Conservation (phyloP, 2,329 filamentous ascomycete genomes). For the Ophiostoma australiae region DNA sequence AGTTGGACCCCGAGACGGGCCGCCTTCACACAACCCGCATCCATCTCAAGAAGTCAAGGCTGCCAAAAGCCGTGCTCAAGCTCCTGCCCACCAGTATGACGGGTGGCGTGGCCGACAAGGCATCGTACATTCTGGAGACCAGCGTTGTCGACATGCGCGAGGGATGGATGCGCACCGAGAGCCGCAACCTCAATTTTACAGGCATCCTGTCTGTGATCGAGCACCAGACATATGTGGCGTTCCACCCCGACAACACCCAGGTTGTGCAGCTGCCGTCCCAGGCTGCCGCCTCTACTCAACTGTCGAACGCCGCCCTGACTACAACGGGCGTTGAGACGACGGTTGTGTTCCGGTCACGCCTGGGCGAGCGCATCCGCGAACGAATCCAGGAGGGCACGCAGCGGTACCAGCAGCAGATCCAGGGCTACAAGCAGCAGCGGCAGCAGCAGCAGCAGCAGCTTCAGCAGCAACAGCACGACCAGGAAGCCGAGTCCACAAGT, state of each 20-base stretch:
- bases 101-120: constrained; percentile 61
- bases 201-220: constrained; percentile 75
- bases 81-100: constrained; percentile 66
- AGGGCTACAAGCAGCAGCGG: constrained; percentile 25
- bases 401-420: constrained; percentile 30
- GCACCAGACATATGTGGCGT: constrained; percentile 61
- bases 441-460: constrained; percentile 25
- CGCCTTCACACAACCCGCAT: constrained; percentile 73
- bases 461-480: constrained; percentile 27
- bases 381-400: constrained; percentile 43
- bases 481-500: not conserved
- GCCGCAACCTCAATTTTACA: constrained; percentile 75
- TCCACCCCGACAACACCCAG: constrained; percentile 17
- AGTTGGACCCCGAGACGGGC: constrained; percentile 67
- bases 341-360: constrained; percentile 65
- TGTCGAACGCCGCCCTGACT: constrained; percentile 26
- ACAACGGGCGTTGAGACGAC: constrained; percentile 67
- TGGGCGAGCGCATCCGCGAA: constrained; percentile 60
- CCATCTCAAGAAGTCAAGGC: constrained; percentile 74
- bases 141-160: constrained; percentile 73
- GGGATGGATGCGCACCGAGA: constrained; percentile 79
- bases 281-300: not conserved
- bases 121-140: constrained; percentile 75
- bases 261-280: not conserved
- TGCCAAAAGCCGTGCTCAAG: constrained; percentile 70